Conservation (phyloP, 83 land plant species). For the Picea engelmannii region DNA sequence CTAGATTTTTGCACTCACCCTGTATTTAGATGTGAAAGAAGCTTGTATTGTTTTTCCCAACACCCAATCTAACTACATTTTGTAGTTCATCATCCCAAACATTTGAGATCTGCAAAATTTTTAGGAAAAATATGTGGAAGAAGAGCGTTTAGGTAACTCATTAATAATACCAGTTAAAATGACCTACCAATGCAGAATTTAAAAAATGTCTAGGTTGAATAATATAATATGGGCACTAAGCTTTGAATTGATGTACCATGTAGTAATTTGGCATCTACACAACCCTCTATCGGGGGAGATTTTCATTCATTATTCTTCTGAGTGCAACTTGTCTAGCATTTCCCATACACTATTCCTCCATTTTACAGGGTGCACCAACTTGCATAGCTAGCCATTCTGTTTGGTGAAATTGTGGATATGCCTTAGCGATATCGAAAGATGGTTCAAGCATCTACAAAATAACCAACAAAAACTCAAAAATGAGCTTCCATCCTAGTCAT, state of each 20-base stretch:
- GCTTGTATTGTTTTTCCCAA: conserved; percentile 3
- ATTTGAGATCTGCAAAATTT: conserved; percentile 3
- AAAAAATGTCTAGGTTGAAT: conserved; percentile 1
- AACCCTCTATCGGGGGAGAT: background rate
- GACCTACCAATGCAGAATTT: background rate
- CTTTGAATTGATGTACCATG: background rate
- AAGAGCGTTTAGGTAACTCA: background rate
- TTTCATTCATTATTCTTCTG: background rate
- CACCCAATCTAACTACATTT: conserved; percentile 3
- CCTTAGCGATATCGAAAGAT: background rate
- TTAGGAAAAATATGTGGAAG: background rate
- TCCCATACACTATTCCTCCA: conserved; percentile 5
- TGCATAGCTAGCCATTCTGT: conserved; percentile 1
- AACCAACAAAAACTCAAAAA: background rate
- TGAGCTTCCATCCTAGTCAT: background rate
- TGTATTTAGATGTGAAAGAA: background rate
- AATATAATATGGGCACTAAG: background rate
- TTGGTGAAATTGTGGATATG: conserved; percentile 9
- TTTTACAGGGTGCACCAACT: background rate
- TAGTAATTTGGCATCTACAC: conserved; percentile 5
- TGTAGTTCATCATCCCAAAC: conserved; percentile 7
- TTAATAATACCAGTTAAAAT: background rate
- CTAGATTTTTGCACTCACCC: background rate
- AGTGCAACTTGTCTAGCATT: background rate
- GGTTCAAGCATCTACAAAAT: conserved; percentile 7